Base-by-base conservation (phyloP, 164 flowering plant species). In the Taxillus chinensis region DNA sequence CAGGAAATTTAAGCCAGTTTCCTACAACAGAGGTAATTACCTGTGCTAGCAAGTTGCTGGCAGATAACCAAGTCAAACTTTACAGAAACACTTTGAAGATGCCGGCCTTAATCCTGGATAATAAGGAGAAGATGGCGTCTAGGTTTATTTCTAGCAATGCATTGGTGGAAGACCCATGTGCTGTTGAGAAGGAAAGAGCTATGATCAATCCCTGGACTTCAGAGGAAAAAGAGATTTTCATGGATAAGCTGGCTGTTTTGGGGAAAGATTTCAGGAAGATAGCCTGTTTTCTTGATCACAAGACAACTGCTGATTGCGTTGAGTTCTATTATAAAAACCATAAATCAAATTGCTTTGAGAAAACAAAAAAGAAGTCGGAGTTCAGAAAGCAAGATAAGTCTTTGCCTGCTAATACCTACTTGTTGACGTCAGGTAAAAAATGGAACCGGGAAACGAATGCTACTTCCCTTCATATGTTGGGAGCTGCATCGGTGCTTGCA, bases 311-410 rank as follows among this genome's bases (percentile, higher is more conserved):
- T 9, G 99, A 95, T 63, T 95, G 99, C 72, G 67, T 95, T 39
- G 85, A 91, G 71, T 95, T 87, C 70, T 95, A 95, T 71, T 95
- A 95, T 78, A 95, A 89, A 77, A 89, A 95, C 67, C 96, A 95
- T 68, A 95, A 91, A 61, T 87, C 96, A 17, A 95, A 87, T 43
- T 62, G 71, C 67, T 92, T 95, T 75, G 79, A 76, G 69, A 85
- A 74, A 66, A 73, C 69, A 62, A 85, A 79, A 78, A 83, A 86
- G 79, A 75, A 74, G 50, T 66, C 58, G 38, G 86, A 75, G 52
- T 39, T 63, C 14, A 63, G 68, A 42, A 82, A 82, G 78, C 84
- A 75, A 64, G 78, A 46, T 14, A 81, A 79, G 71, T 64, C 78
- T 46, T 53, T 70, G 8, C 61, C 80, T 48, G 41, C 71, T 40